Evolutionary conservation across 2,329 filamentous ascomycete genomes (phyloP).

Genomic region (Aureobasidium pullulans): DNA sequence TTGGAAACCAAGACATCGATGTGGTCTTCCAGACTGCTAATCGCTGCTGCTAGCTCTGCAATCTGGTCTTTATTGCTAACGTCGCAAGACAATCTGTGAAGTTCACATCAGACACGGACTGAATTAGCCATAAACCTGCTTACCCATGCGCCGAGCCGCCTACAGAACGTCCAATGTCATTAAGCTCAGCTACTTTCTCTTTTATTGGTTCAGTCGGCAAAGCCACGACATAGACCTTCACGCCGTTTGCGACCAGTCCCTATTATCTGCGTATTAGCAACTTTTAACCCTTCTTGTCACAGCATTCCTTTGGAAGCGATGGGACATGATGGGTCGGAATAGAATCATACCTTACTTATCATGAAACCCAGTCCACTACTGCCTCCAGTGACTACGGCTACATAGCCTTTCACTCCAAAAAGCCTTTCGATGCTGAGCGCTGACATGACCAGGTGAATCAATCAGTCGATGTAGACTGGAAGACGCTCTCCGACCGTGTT

Average conservation of each 20-base stretch:
- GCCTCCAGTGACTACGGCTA: constrained; percentile 39
- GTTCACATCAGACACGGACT: neutral
- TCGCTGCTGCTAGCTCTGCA: constrained; percentile 24
- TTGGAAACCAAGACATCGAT: constrained; percentile 45
- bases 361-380: constrained; percentile 42
- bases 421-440: constrained; percentile 15
- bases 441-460: neutral
- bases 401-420: constrained; percentile 33
- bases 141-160: constrained; percentile 27
- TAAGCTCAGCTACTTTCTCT: constrained; percentile 33
- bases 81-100: constrained; percentile 28
- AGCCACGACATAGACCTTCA: constrained; percentile 42
- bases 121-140: neutral
- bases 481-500: no score
- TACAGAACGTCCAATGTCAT: constrained; percentile 28
- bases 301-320: no score
- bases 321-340: no score
- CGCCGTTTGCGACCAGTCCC: constrained; percentile 25
- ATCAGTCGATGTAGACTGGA: neutral
- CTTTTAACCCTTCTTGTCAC: neutral
- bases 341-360: constrained; percentile 18
- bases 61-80: constrained; percentile 38
- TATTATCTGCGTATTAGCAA: constrained; percentile 26
- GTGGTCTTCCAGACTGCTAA: constrained; percentile 32
- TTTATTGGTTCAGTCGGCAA: constrained; percentile 36